Conservation (phyloP, 805 yeast species). For the Suhomyces sp. region DNA sequence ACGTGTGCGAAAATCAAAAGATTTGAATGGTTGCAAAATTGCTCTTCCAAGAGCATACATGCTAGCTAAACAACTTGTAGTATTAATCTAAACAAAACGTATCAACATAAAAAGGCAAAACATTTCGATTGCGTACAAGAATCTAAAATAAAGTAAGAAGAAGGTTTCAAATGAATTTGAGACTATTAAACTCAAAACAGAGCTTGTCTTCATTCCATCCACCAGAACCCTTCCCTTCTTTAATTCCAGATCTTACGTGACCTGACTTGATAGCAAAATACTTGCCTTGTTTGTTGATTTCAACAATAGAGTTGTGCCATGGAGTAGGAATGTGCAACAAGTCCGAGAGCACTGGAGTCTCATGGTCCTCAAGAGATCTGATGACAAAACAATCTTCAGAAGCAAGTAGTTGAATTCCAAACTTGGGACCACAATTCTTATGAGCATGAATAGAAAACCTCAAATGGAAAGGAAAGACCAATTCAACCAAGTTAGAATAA, state of each 20-base stretch:
- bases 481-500: conserved; percentile 59
- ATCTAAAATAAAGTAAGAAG: not conserved
- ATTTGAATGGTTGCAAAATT: conserved; percentile 1
- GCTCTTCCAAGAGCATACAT: too few relatives aligned
- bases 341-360: conserved; percentile 46
- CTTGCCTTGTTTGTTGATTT: conserved; percentile 34
- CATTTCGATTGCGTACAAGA: too few relatives aligned
- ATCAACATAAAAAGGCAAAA: not conserved
- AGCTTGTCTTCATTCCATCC: conserved; percentile 21
- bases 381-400: conserved; percentile 44
- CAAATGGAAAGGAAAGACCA: conserved; percentile 58
- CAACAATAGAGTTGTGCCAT: conserved; percentile 59
- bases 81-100: too few relatives aligned
- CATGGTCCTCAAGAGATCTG: conserved; percentile 41
- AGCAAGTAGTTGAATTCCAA: conserved; percentile 51
- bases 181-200: conserved; percentile 9
- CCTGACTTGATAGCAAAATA: conserved; percentile 25
- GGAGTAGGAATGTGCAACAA: conserved; percentile 65
- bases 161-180: conserved; percentile 1
- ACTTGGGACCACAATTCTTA: conserved; percentile 58
- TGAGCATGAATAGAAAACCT: conserved; percentile 65
- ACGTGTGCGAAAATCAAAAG: not conserved
- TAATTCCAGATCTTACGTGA: conserved; percentile 6
- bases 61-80: too few relatives aligned
- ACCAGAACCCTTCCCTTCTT: conserved; percentile 18